A percentile compares a stretch with the other conserved stretches of the same genome.
phyloP scores from a whole-genome alignment of 257 asterid species.

The Solanum clarkiae region DNA sequence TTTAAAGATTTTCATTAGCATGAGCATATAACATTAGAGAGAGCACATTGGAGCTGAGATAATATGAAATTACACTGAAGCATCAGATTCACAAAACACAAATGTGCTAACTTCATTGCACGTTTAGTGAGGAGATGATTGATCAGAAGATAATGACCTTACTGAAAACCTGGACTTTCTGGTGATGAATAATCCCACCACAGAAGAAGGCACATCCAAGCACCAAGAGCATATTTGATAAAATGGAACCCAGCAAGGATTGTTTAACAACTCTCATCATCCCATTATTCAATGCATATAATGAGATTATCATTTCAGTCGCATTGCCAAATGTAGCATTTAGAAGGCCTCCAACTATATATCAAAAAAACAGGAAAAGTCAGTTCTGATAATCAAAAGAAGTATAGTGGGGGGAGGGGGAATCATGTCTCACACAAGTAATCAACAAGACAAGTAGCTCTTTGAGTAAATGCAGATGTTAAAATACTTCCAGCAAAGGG shows the following conservation, averaged over 20 bases:
- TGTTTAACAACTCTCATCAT: constrained; percentile 93
- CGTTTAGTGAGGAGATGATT: not conserved
- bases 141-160: constrained; percentile 34
- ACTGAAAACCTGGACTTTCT: constrained; percentile 66
- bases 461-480: not conserved
- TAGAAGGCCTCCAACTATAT: constrained; percentile 87
- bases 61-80: not conserved
- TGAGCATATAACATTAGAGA: not conserved
- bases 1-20: constrained; percentile 12
- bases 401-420: not conserved
- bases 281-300: constrained; percentile 78
- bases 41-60: not conserved
- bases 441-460: not conserved
- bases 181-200: constrained; percentile 66
- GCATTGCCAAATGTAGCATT: constrained; percentile 97
- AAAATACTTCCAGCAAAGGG: not conserved
- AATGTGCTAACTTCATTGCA: not conserved
- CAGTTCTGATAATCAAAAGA: not conserved
- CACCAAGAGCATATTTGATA: constrained; percentile 95
- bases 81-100: not conserved
- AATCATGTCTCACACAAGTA: not conserved
- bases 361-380: not conserved
- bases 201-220: constrained; percentile 96
- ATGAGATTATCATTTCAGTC: constrained; percentile 89
- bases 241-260: constrained; percentile 84